Conservation (phyloP, 139 green algal species). For the Chlamydomonas sp. region DNA sequence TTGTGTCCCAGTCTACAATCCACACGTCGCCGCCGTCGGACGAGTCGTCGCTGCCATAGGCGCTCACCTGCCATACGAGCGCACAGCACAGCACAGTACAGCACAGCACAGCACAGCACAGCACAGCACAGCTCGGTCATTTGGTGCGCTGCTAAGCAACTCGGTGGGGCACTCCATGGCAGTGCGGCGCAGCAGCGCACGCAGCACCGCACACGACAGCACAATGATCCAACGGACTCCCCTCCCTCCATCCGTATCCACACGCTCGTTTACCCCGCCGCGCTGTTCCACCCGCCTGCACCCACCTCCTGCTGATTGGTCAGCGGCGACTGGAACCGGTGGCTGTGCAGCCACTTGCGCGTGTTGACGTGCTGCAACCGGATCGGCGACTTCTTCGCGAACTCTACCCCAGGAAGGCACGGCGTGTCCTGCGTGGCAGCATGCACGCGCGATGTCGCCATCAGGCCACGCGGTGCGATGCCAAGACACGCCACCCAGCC, state of each 20-base stretch:
- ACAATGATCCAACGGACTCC: not conserved
- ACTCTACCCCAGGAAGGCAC: conserved; percentile 50
- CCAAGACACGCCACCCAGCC: not conserved
- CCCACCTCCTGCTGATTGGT: conserved; percentile 76
- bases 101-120: not conserved
- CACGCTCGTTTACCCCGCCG: not conserved
- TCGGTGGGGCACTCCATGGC: not conserved
- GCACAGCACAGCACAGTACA: not conserved
- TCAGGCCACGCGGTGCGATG: too few species aligned
- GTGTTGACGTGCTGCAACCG: conserved; percentile 74
- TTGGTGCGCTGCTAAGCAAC: too few species aligned
- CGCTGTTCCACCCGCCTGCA: not conserved
- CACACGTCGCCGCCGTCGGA: conserved; percentile 74
- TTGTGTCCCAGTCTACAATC: conserved; percentile 62
- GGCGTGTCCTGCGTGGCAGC: conserved; percentile 36
- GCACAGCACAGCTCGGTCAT: not conserved
- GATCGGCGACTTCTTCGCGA: conserved; percentile 53
- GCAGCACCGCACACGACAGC: not conserved
- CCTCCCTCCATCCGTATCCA: not conserved
- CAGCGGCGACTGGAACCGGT: conserved; percentile 78
- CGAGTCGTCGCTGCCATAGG: conserved; percentile 54
- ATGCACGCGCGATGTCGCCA: too few species aligned
- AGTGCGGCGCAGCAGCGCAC: not conserved
- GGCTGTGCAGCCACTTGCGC: conserved; percentile 86
- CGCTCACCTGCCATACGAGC: conserved; percentile 56